Base-by-base conservation (phyloP, 495 filamentous ascomycete genomes). In the Neurospora sp. region DNA sequence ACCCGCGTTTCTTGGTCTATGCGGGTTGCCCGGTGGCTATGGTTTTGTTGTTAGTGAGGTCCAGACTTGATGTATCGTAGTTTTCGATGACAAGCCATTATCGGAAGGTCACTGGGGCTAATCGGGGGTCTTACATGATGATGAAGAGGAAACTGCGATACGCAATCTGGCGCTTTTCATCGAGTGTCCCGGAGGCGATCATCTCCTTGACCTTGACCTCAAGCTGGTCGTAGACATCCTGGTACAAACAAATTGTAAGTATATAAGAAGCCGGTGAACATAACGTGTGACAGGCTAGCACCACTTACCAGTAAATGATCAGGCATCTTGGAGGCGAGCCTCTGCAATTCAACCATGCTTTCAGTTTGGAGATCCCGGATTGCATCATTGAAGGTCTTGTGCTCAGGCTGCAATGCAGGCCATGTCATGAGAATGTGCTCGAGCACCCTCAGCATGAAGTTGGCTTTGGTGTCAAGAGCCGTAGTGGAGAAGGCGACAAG, bases 401-500 rank as follows among this genome's bases (percentile, higher is more conserved):
- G 89, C 37, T 88, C 86, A 0, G 90, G 88, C 65, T 92, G 86
- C 44, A 93, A 88, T 7, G 86, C 85, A 35, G 92, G 89, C 75
- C 90, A 88, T 38, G 92, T 93, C 80, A 94, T 91, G 38, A 99
- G 88, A 71, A 96, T 93, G 77, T 97, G 92, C 77, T 97, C 93
- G 10, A 98, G 86, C 35, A 97, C 91, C 74, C 90, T 93, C 40
- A 97, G 83, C 76, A 96, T 96, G 80, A 97, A 93, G 37, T 85
- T 86, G 2, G 92, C 86, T 42, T 91, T 91, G 71, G 89, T 90
- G 74, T 93, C 88, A n/a, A 97, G 84, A 5, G 93, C 92, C 40
- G 87, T 91, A 0, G 92, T 92, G 1, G 94, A 94, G 75, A 98
- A 92, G 27, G 92, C 91, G 44, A 97, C 93, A 65, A 92, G 87